phyloP scores from a whole-genome alignment of 2,329 filamentous ascomycete genomes.

The Penicillium concentricum region DNA sequence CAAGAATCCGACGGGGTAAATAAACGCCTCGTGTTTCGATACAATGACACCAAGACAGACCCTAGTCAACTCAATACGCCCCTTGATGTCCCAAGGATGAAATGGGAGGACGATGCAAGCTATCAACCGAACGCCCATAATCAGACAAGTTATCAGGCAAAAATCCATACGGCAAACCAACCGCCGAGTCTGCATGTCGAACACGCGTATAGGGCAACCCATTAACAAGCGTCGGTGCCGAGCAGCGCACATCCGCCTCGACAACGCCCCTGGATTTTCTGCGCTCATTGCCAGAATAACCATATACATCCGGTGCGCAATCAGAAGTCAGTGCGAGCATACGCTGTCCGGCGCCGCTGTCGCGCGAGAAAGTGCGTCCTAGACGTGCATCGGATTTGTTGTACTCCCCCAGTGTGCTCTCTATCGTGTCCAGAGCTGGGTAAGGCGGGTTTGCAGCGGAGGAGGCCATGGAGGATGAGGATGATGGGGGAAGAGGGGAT shows the following conservation, averaged over 20 bases:
- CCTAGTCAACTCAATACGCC: conserved; percentile 13
- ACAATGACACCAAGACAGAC: not conserved
- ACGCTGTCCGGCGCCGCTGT: conserved; percentile 14
- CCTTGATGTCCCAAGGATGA: conserved; percentile 25
- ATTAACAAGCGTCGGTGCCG: conserved; percentile 37
- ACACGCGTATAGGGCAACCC: conserved; percentile 43
- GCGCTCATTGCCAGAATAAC: conserved; percentile 36
- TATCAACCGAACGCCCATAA: conserved; percentile 20
- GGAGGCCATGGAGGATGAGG: conserved; percentile 5
- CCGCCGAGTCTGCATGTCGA: conserved; percentile 17
- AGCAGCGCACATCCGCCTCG: conserved; percentile 21
- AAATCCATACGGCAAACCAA: conserved; percentile 17
- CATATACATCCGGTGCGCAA: conserved; percentile 40
- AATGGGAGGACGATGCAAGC: conserved; percentile 24
- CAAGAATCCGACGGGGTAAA: not conserved
- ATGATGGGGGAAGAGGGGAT: conserved; percentile 1
- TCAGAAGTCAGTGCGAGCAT: conserved; percentile 28
- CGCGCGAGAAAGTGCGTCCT: conserved; percentile 21
- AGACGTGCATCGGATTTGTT: conserved; percentile 14
- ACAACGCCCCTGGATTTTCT: conserved; percentile 20
- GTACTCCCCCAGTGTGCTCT: conserved; percentile 19
- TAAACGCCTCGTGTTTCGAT: not conserved
- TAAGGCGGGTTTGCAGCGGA: conserved; percentile 8
- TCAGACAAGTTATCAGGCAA: conserved; percentile 21
- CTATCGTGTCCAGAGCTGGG: conserved; percentile 17